Evolutionary conservation across 306 rosid genomes (phyloP), one percentile per base, ranked within the genome.

Genomic region (Vigna radiata): DNA sequence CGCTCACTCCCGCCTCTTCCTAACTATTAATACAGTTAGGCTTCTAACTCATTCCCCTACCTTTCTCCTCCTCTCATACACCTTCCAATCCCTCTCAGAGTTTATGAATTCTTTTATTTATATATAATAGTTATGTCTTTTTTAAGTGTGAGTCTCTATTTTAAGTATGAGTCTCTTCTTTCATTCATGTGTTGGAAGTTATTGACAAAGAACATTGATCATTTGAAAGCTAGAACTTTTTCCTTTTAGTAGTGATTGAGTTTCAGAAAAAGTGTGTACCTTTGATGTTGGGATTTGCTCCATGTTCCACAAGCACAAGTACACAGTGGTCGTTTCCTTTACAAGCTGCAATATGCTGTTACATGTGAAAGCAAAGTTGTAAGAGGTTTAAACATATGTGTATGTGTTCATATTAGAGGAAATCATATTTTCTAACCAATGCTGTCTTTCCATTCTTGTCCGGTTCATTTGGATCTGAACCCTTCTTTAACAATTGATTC

Each of bases 321-420:
- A 77, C 87, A 80, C 93, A 89, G 48, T 81, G 81, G 25, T 81
- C 52, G 63, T 29, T 71, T 37, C 96, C 96, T 55, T 79, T 86
- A 16, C 84, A 82, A 81, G 91, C 93, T 54, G 96, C 88, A 75
- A 86, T 72, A 77, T 91, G 90, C 96, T 91, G 85, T 77, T 48
- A 29, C 70, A 85, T 23, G 36, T 75, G 43, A 67, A 59, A 71
- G 60, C 7, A 61, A n/a, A 68, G 36, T 55, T 44, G 36, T 68
- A 36, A 77, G 71, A 43, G 44, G 33, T 54, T 18, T 31, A 33
- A 7, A 27, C 29, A 39, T n/a, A 1, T 31, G 19, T 27, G 23
- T 6, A 8, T 47, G 72, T 58, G 18, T 64, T 18, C 37, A 71
- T 17, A 52, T 8, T 5, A 10, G 41, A 39, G 31, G 2, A 61